These are phyloP conservation scores for Aspergillus affinis DNA, from an alignment of 495 filamentous ascomycete genomes.

Conservation along the genomic window DNA sequence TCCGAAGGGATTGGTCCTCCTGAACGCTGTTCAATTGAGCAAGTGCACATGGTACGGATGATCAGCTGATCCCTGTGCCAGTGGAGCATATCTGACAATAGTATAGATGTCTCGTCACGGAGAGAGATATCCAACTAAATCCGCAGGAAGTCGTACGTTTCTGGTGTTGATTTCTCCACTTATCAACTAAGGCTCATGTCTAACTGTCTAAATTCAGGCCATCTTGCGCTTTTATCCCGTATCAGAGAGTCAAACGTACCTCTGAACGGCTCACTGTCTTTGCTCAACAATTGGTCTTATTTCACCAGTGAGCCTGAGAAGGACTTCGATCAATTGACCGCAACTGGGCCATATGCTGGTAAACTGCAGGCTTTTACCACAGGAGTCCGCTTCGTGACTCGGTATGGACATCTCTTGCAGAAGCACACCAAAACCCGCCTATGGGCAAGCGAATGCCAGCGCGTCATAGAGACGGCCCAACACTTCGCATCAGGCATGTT, in stretches of 20 bases:
- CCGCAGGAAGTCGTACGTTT: constrained; percentile 50
- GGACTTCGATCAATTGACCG: constrained; percentile 56
- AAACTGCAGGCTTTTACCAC: constrained; percentile 55
- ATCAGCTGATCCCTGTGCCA: neutral
- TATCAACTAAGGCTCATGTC: neutral
- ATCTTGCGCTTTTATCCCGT: constrained; percentile 46
- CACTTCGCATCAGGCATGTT: constrained; percentile 59
- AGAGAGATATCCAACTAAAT: constrained; percentile 57
- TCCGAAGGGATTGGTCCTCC: constrained; percentile 42
- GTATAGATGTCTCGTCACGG: constrained; percentile 59
- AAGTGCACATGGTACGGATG: constrained; percentile 58
- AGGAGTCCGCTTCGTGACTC: constrained; percentile 54
- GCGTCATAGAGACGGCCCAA: constrained; percentile 58
- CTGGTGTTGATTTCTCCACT: neutral
- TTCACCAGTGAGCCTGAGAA: constrained; percentile 40
- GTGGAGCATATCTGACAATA: constrained; percentile 1
- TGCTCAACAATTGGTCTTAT: constrained; percentile 58
- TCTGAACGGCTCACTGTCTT: constrained; percentile 51
- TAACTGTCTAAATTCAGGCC: constrained; percentile 35
- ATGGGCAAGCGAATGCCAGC: constrained; percentile 57
- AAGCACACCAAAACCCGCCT: constrained; percentile 29
- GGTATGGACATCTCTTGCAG: constrained; percentile 49
- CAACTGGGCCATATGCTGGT: constrained; percentile 58
- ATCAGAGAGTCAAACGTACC: constrained; percentile 40
- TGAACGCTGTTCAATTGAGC: constrained; percentile 50